Evolutionary conservation across 768 basidiomycete species (phyloP).

Genomic region (Suillus ampliporus): DNA sequence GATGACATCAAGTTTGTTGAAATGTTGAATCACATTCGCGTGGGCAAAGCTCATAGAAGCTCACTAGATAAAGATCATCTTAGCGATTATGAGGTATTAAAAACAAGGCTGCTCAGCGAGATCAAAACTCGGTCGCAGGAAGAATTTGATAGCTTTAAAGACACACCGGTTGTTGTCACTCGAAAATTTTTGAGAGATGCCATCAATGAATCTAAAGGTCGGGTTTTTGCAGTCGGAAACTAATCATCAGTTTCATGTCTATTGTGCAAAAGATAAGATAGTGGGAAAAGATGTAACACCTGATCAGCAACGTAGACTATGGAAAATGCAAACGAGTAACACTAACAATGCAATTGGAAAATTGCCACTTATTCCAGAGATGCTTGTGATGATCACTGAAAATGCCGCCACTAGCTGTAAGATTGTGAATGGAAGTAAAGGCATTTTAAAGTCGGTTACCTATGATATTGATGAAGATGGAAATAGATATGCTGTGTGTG

Average conservation of each 20-base stretch:
- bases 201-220: not conserved
- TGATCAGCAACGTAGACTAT: not conserved
- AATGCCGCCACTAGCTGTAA: not conserved
- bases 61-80: no score
- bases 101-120: not conserved
- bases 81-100: not conserved
- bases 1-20: not conserved
- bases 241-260: not conserved
- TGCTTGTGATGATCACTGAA: not conserved
- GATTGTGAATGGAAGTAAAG: not conserved
- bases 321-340: not conserved
- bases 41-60: not conserved
- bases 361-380: not conserved
- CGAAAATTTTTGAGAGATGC: not conserved
- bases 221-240: rapidly evolving
- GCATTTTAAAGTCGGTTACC: not conserved
- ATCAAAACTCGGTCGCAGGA: rapidly evolving
- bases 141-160: not conserved
- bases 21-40: not conserved
- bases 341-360: not conserved
- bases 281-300: not conserved
- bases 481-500: not conserved
- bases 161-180: not conserved
- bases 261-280: not conserved
- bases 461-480: not conserved